Base-by-base conservation (phyloP, 1,284 basidiomycete genomes). In the Fomitopsis palustris region DNA sequence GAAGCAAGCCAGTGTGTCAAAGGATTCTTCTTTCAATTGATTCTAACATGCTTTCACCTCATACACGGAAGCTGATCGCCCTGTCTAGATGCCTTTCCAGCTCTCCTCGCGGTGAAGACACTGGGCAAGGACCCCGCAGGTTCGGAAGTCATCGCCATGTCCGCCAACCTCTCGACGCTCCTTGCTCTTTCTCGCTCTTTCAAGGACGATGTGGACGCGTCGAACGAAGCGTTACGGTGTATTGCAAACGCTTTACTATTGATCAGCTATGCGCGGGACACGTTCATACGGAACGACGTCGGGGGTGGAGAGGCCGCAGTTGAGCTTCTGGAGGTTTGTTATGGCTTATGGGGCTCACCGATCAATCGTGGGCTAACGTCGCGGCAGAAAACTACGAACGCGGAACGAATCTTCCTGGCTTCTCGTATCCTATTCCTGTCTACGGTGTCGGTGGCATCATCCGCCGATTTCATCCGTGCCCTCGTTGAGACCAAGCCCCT, bases 221-320 rank as follows among this genome's bases (percentile, higher is more conserved):
- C 80, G 7, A 82, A 80, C 56, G 88, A 92, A 73, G 87, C 89
- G 1, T 75, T 92, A 52, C 78, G 89, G 54, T 90, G 86, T 58
- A 78, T 91, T 35, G 90, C 91, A 4, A 93, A 93, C 68, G 84
- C 88, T 0, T 69, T 92, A 14, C 78, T 93, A 25, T 80, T 93
- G 55, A 75, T 88, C 51, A 87, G 88, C 57, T 68, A 74, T 19
- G 86, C 86, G 4, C 81, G 91, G 54, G 69, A 71, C 17, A 82
- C 80, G 0, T 84, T 90, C 65, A 71, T 88, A 33, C 74, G 73
- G 43, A 77, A 82, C 53, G 78, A 80, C 6, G 84, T 90, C 9
- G 81, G 79, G 23, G 90, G 90, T 8, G 87, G 85, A 12, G 78
- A 83, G 19, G 72, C 75, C 9, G 82, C 80, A 62, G 65, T 88